Evolutionary conservation across 495 filamentous ascomycete species (phyloP), one percentile per base, ranked within the genome.

Genomic region (Sordaria brevicollis): DNA sequence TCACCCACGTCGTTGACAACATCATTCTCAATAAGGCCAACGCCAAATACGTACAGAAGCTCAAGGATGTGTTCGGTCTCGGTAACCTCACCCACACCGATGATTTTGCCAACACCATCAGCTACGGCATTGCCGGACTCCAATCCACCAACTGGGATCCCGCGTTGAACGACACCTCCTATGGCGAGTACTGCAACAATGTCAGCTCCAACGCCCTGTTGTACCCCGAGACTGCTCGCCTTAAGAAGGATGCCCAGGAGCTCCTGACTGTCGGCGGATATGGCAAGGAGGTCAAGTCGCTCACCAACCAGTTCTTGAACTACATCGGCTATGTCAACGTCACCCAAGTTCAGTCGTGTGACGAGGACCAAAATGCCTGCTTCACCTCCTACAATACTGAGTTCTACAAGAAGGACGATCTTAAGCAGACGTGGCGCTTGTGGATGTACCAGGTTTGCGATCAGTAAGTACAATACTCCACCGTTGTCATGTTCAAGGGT

Each of bases 121-220:
- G 80, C 31, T 71, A 67, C 2, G 85, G 85, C 1, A 83, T 92
- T 65, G 77, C 77, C 11, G 76, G 76, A 3, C 88, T 89, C 78
- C 90, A 92, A 78, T 77, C 76, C 31, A 81, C 84, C 4, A 92
- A 91, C 75, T 93, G 91, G 91, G 90, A 93, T 74, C 89, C 89
- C 0, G 81, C 78, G 1, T 71, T 86, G 68, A 88, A 86, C 73
- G 77, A 77, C 43, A 79, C 83, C 8, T 68, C 72, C 4, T 91
- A 91, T 75, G 81, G 81, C 67, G 21, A 83, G 17, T 92, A 87
- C 74, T 92, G 90, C 75, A 77, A 75, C 38, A 88, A 86, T 68
- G 80, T 93, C 71, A 87, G 84, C 19, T 75, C 81, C 17, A 65
- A 76, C 5, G 67, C 76, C 9, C 75, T 85, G 8, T 74, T 89